Percentiles rank a stretch among this genome's conserved stretches.
Evolutionary conservation across 1,284 basidiomycete species (phyloP).

Genomic region (Polyporus tsugae): DNA sequence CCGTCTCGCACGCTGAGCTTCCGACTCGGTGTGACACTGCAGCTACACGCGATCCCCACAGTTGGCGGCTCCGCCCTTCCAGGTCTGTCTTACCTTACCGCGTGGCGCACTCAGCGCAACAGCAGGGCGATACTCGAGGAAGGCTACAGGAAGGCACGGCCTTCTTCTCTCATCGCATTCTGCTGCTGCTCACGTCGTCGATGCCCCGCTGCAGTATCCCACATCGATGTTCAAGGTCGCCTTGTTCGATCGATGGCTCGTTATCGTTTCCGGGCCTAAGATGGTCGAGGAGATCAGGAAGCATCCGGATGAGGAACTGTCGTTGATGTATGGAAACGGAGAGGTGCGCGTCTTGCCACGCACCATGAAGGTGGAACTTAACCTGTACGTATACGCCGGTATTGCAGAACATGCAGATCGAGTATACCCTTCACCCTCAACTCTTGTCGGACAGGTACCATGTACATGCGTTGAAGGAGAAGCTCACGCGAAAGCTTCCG

Average conservation of each 20-base stretch:
- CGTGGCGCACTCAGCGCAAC: background rate
- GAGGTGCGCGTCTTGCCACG: no score
- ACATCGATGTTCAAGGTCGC: conserved; percentile 44
- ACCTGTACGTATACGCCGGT: no score
- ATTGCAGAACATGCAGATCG: no score
- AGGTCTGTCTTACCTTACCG: background rate
- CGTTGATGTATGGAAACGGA: no score
- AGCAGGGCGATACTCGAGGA: background rate
- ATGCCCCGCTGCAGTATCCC: conserved; percentile 41
- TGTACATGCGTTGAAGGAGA: no score
- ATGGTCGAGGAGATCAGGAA: conserved; percentile 5
- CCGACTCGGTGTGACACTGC: background rate
- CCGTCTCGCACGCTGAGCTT: no score
- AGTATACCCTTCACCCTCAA: no score
- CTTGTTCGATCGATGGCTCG: conserved; percentile 41
- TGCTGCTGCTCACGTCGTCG: background rate
- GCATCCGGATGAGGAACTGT: background rate
- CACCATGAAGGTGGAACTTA: no score
- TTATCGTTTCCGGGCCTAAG: conserved; percentile 34
- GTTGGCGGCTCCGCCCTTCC: background rate
- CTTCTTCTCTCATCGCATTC: background rate
- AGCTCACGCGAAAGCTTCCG: no score
- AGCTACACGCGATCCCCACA: background rate
- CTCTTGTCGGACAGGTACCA: no score
- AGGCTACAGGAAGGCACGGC: background rate